Percentiles rank a stretch among this genome's conserved stretches.
Conservation (phyloP, 768 basidiomycete genomes). For the Mycena amicta region DNA sequence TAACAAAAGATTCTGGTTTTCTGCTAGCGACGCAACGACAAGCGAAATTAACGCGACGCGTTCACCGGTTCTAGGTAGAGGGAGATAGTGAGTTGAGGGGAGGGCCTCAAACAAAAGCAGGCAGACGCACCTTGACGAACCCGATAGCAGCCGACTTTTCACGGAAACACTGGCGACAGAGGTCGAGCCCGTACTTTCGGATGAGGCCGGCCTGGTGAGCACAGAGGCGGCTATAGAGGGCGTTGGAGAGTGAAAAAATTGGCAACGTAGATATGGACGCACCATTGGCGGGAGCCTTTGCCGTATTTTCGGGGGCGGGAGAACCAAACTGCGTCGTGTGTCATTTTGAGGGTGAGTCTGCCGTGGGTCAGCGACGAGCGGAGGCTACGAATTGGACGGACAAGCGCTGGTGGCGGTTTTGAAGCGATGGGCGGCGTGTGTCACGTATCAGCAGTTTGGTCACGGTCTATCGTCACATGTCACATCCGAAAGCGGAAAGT, state of each 20-base stretch:
- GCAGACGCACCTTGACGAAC: slow-evolving; percentile 79
- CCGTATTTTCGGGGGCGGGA: slow-evolving; percentile 94
- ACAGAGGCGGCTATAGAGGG: slow-evolving; percentile 78
- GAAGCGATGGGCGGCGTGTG: no score
- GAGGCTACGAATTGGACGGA: no score
- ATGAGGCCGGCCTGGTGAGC: slow-evolving; percentile 98
- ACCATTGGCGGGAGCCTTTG: slow-evolving; percentile 96
- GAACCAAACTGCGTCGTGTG: slow-evolving; percentile 98
- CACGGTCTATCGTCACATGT: no score
- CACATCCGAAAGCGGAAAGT: no score
- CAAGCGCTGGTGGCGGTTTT: no score
- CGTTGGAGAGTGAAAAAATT: slow-evolving; percentile 6
- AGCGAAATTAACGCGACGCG: neutral
- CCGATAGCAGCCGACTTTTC: slow-evolving; percentile 93
- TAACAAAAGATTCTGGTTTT: slow-evolving; percentile 17
- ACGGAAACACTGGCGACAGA: slow-evolving; percentile 98
- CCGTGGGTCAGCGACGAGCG: no score
- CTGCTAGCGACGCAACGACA: neutral
- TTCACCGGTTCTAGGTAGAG: slow-evolving; percentile 22
- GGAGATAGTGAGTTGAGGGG: neutral
- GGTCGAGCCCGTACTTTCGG: slow-evolving; percentile 95
- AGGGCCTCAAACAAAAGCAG: neutral
- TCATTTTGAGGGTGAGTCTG: slow-evolving; percentile 74
- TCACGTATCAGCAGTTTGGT: no score
- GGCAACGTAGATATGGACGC: slow-evolving; percentile 32